Base-by-base conservation (phyloP, 2,329 filamentous ascomycete genomes). In the Dryadomyces quercivorus region DNA sequence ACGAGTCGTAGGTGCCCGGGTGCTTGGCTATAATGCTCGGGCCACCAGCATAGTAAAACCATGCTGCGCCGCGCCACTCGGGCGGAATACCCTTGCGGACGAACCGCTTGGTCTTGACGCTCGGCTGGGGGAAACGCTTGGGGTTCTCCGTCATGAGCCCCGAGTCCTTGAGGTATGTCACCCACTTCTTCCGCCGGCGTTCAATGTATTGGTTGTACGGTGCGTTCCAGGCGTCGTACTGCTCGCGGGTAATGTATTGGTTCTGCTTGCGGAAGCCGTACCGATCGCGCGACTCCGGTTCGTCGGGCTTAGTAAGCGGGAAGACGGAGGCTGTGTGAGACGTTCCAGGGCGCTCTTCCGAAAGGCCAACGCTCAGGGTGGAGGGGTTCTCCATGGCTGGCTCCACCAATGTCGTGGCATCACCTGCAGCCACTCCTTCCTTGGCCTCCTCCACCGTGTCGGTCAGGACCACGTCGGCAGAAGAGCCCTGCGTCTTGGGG, bases 1-100 rank as follows among this genome's bases (percentile, higher is more conserved):
- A 72, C 52, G 82, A 76, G 52, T 82, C 78, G 65, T 96, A 97
- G 16, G 92, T 72, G 1, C 88, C 88, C 5, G 82, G 78, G 61
- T 94, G 80, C 63, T 88, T 85, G 52, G 82, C 79, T 57, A 95
- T 68, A 60, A 89, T 85, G 48, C 84, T 82, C 22, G 89, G 89
- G 1, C 92, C 92, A 20, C 89, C 89, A 12, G 90, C 89, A 66
- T 96, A 97, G 71, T 87, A 96, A 68, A 95, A 97, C 92, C 92
- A 97, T 48, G 92, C 92, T 6, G 88, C 86, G n/a, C 92, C 92
- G 63, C 92, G 82, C 82, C 90, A 95, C 60, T 95, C 89, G 0
- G 91, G 88, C 3, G 92, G 92, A 51, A 96, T 92, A 16, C 92
- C 92, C 68, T 96, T 97, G 52, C 91, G 83, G 50, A 95, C 81